These are phyloP conservation scores for Aureobasidium lini DNA, from an alignment of 2,329 filamentous ascomycete species.

Conservation along the genomic window DNA sequence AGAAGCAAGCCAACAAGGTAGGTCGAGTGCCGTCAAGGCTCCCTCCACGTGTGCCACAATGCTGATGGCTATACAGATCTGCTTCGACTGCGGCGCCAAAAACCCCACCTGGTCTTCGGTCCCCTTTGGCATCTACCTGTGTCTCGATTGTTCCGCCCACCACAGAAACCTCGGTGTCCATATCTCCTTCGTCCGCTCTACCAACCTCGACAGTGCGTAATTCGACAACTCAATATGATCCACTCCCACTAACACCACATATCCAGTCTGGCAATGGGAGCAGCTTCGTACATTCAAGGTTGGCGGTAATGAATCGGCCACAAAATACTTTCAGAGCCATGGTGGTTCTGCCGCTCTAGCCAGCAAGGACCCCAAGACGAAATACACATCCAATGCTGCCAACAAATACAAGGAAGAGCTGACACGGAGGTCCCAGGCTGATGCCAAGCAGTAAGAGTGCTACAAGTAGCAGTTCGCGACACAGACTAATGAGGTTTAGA, in stretches of 20 bases:
- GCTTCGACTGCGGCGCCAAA: conserved; percentile 96
- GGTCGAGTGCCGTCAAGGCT: conserved; percentile 4
- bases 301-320: conserved; percentile 94
- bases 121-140: conserved; percentile 94
- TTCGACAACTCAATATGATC: background rate
- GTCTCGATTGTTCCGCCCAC: conserved; percentile 93
- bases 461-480: background rate
- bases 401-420: conserved; percentile 98
- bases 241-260: conserved; percentile 22
- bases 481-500: conserved; percentile 39
- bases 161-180: conserved; percentile 97
- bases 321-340: conserved; percentile 96
- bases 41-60: background rate
- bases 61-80: conserved; percentile 54
- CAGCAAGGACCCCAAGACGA: conserved; percentile 94
- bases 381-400: conserved; percentile 90
- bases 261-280: conserved; percentile 84
- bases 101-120: conserved; percentile 98
- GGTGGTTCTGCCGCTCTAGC: conserved; percentile 88
- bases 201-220: conserved; percentile 87
- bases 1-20: conserved; percentile 91
- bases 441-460: conserved; percentile 68
- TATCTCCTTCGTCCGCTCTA: conserved; percentile 97
- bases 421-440: conserved; percentile 72
- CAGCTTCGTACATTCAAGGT: conserved; percentile 97